Evolutionary conservation across 305 asterid genomes (phyloP).

Genomic region (Solanum aculeatissimum): DNA sequence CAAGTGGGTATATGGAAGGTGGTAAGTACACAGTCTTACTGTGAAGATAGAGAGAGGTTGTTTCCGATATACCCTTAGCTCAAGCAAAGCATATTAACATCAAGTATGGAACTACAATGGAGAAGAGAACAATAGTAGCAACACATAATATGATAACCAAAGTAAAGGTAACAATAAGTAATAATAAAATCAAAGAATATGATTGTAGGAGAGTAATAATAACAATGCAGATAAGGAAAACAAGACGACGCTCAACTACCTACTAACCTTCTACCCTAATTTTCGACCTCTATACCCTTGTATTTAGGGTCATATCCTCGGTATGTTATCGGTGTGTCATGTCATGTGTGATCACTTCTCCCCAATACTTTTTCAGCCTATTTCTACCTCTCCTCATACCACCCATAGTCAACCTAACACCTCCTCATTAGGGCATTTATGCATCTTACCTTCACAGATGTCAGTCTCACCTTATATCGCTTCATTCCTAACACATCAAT

Average conservation of each 20-base stretch:
- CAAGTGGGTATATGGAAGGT: neutral
- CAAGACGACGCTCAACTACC: neutral
- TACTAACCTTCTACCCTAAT: neutral
- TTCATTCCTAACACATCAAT: neutral
- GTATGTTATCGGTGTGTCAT: neutral
- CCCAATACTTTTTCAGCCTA: neutral
- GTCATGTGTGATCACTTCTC: neutral
- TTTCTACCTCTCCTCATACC: neutral
- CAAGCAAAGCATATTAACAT: neutral
- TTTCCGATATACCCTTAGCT: neutral
- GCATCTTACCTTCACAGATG: neutral
- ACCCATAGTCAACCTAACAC: neutral
- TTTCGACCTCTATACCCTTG: neutral
- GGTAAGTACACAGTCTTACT: neutral
- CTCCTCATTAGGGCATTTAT: neutral
- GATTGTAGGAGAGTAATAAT: neutral
- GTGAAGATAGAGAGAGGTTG: neutral
- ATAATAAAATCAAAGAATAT: neutral
- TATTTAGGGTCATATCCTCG: neutral
- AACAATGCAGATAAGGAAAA: neutral
- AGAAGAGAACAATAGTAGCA: neutral
- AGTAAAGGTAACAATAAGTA: neutral
- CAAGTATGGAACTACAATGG: neutral
- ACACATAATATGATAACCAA: neutral
- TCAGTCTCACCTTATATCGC: neutral